Evolutionary conservation across 257 asterid genomes (phyloP), one percentile per base, ranked within the genome.

Genomic region (Hygrophila difformis): DNA sequence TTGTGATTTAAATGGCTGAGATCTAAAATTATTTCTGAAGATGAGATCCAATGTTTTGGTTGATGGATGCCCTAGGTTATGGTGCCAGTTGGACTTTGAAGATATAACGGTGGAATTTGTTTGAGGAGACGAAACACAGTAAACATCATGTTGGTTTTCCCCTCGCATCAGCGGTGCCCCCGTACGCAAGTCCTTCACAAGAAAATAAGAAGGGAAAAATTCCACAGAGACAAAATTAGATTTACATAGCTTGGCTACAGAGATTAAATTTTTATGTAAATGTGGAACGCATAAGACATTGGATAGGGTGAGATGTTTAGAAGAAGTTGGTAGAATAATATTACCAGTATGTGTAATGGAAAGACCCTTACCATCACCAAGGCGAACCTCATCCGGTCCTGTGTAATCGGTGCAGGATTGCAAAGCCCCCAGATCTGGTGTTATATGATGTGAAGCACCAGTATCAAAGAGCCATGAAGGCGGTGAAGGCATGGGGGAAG

Each of bases 361-460:
- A 2, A 39, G 44, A 2, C 16, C 11, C 5, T n/a, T 14, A 3
- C 50, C 50, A 26, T 53, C 18, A 0, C 59, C 59, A 12, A 41
- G 18, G 8, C 18, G 4, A 12, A 56, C 24, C 8, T 56, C 55
- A 14, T 23, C 41, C 3, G 41, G 33, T 1, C 63, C 63, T 0
- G 8, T 12, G 14, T 57, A 47, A 1, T 33, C 55, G 16, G 17
- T 7, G 17, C 6, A 39, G 16, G 44, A 39, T 14, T 39, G 44
- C 17, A 3, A 1, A 8, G 29, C 16, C 36, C 2, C 26, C 1
- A 7, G 48, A 12, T 1, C 18, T 26, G 16, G 36, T 24, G 49
- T 38, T 6, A 38, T 53, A 37, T 57, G 63, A 6, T 47, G 63
- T 0, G 49, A 46, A 5, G 56, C 64, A 8, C 57, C 64, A 0